Conservation (phyloP, 176 grass and related monocot species). For the Rhynchospora pubera region DNA sequence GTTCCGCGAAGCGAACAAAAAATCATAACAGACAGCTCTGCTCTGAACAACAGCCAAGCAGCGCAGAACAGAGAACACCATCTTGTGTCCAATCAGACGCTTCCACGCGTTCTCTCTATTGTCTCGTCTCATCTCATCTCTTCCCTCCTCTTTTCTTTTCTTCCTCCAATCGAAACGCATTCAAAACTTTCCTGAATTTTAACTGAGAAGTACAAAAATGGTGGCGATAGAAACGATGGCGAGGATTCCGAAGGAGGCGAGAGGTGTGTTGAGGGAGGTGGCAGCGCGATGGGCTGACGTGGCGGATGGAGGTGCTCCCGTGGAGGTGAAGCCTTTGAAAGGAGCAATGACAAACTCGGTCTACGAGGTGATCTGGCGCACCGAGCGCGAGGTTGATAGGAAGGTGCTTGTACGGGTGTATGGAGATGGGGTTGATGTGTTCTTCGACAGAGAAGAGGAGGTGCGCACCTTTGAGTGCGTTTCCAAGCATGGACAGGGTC, state of each 20-base stretch:
- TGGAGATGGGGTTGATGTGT: slow-evolving; percentile 79
- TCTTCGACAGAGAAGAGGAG: slow-evolving; percentile 92
- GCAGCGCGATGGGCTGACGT: slow-evolving; percentile 69
- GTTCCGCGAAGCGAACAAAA: background rate
- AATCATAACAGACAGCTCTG: background rate
- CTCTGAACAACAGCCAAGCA: background rate
- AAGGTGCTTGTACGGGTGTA: slow-evolving; percentile 87
- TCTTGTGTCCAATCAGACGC: slow-evolving; percentile 18
- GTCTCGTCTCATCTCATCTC: background rate
- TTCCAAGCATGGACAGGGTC: slow-evolving; percentile 85
- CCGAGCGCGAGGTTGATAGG: slow-evolving; percentile 40
- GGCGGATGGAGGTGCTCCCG: slow-evolving; percentile 43
- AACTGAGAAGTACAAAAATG: slow-evolving; percentile 31
- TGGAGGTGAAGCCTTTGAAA: slow-evolving; percentile 73
- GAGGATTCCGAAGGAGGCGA: slow-evolving; percentile 89
- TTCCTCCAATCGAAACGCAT: slow-evolving; percentile 21
- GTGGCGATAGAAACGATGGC: slow-evolving; percentile 47
- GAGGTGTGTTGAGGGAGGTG: slow-evolving; percentile 51
- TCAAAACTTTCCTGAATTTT: background rate
- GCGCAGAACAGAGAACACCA: background rate
- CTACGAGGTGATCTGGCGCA: slow-evolving; percentile 73
- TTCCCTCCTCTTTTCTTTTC: background rate
- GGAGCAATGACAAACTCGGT: slow-evolving; percentile 99
- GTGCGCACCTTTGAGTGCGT: slow-evolving; percentile 95
- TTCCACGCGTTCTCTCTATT: slow-evolving; percentile 15